Percentiles rank a stretch among this genome's conserved stretches.
These are phyloP conservation scores for Testicularia cyperi DNA, from an alignment of 1,284 basidiomycete species.

Conservation along the genomic window DNA sequence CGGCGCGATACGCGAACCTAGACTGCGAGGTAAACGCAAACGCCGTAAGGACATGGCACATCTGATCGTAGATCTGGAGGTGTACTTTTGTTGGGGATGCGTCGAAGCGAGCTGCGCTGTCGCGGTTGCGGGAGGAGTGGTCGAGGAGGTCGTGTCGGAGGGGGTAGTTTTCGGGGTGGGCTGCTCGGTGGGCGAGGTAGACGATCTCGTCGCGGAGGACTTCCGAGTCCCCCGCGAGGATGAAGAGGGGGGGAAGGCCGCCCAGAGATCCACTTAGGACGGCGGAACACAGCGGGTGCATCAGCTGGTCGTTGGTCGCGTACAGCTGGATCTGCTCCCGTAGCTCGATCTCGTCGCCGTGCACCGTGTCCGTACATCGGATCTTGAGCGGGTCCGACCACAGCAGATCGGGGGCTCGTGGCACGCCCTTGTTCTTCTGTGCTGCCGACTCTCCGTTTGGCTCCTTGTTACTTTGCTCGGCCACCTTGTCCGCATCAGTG, in stretches of 20 bases:
- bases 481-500: too few relatives aligned
- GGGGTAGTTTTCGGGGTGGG: conserved; percentile 75
- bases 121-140: conserved; percentile 60
- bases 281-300: conserved; percentile 83
- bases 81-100: conserved; percentile 81
- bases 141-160: conserved; percentile 67
- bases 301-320: conserved; percentile 77
- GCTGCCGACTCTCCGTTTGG: neutral
- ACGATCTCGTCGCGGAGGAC: conserved; percentile 86
- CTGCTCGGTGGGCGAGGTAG: conserved; percentile 82
- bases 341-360: conserved; percentile 27
- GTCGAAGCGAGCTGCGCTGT: conserved; percentile 56
- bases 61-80: conserved; percentile 68
- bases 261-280: conserved; percentile 75
- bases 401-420: conserved; percentile 34
- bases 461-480: too few relatives aligned
- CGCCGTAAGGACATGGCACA: conserved; percentile 63
- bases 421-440: conserved; percentile 6
- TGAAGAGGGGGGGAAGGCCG: conserved; percentile 80
- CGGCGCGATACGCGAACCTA: conserved; percentile 60
- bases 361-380: conserved; percentile 7
- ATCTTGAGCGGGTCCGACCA: conserved; percentile 41
- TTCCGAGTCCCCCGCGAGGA: conserved; percentile 83
- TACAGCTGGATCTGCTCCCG: conserved; percentile 80
- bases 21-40: conserved; percentile 62